A percentile compares a stretch with the other conserved stretches of the same genome.
These are phyloP conservation scores for Vaccinium macrocarpon DNA, from an alignment of 148 eudicot species.

Conservation along the genomic window DNA sequence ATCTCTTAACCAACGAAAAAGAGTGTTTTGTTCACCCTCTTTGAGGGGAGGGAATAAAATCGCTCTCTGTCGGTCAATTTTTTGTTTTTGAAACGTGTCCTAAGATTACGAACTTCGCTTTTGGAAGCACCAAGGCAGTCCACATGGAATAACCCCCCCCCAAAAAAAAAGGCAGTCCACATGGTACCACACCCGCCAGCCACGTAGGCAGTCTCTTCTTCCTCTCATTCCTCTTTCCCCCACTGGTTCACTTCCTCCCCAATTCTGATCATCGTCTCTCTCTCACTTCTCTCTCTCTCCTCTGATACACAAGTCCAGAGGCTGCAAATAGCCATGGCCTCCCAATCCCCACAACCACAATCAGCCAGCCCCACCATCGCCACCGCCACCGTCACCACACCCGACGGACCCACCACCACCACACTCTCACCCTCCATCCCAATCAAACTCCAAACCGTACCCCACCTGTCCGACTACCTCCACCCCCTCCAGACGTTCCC, in stretches of 20 bases:
- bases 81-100: no score
- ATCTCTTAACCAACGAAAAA: no score
- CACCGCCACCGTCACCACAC: neutral
- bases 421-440: constrained; percentile 1
- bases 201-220: neutral
- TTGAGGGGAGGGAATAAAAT: no score
- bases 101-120: no score
- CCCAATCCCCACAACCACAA: neutral
- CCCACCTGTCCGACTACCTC: constrained; percentile 38
- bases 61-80: no score
- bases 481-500: constrained; percentile 31
- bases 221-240: neutral
- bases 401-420: neutral
- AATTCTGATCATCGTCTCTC: no score
- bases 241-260: neutral
- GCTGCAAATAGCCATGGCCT: constrained; percentile 6
- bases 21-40: no score
- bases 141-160: no score
- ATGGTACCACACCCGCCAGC: neutral
- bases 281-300: neutral
- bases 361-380: neutral
- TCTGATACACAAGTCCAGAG: no score
- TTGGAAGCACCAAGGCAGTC: neutral
- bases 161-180: neutral
- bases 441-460: constrained; percentile 22